These are phyloP conservation scores for Alternaria metachromatica DNA, from an alignment of 2,329 filamentous ascomycete genomes.

Conservation along the genomic window DNA sequence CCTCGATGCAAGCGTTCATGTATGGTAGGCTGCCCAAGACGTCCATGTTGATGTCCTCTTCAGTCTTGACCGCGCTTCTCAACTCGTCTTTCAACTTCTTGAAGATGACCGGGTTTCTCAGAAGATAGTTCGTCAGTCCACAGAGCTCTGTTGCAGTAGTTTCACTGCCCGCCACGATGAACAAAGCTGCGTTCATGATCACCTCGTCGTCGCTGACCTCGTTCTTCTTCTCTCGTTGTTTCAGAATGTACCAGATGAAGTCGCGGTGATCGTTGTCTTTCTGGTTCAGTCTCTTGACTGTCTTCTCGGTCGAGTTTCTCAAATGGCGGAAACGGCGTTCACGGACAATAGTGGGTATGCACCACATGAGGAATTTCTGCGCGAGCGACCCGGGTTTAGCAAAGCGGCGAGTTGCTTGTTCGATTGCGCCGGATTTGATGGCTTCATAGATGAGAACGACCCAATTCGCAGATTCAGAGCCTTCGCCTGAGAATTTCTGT, in stretches of 20 bases:
- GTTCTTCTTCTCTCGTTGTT: slow-evolving; percentile 43
- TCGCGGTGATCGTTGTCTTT: slow-evolving; percentile 41
- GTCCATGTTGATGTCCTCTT: slow-evolving; percentile 45
- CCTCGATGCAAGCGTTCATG: slow-evolving; percentile 55
- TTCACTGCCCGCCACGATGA: slow-evolving; percentile 45
- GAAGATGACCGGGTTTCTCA: slow-evolving; percentile 34
- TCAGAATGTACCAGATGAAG: slow-evolving; percentile 47
- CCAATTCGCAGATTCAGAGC: slow-evolving; percentile 43
- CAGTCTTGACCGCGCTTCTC: slow-evolving; percentile 30
- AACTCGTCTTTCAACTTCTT: slow-evolving; percentile 36
- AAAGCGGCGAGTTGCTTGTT: slow-evolving; percentile 41
- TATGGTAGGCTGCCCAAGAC: slow-evolving; percentile 44
- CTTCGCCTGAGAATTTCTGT: slow-evolving; percentile 25
- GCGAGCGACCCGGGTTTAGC: slow-evolving; percentile 29
- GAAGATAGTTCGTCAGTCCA: slow-evolving; percentile 39
- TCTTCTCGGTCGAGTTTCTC: slow-evolving; percentile 41
- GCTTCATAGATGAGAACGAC: slow-evolving; percentile 44
- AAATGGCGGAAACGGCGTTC: slow-evolving; percentile 37
- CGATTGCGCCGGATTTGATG: slow-evolving; percentile 43
- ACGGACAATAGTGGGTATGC: slow-evolving; percentile 35
- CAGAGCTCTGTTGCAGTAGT: slow-evolving; percentile 45
- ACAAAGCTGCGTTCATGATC: slow-evolving; percentile 41
- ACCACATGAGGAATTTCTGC: slow-evolving; percentile 39
- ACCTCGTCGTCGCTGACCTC: slow-evolving; percentile 43
- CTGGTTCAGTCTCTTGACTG: slow-evolving; percentile 31